A percentile compares a stretch with the other conserved stretches of the same genome.
These are phyloP conservation scores for Coniosporium uncinatum DNA, from an alignment of 2,329 filamentous ascomycete species.

Conservation along the genomic window DNA sequence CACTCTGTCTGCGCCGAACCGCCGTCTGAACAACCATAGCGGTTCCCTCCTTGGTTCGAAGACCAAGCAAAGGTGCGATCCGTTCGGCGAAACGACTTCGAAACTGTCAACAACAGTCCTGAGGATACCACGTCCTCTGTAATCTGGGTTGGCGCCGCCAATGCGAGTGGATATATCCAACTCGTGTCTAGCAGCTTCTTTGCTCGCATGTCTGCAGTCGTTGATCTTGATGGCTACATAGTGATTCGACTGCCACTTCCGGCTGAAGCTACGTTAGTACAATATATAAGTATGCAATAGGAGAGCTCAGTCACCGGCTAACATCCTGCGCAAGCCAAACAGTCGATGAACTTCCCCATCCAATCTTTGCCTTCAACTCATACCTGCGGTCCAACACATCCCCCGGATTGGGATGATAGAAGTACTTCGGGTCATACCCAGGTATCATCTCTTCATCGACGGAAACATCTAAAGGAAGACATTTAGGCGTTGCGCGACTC, in stretches of 20 bases:
- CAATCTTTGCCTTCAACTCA: constrained; percentile 2
- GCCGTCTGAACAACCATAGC: constrained; percentile 23
- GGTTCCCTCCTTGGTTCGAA: constrained; percentile 31
- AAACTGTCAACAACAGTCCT: constrained; percentile 26
- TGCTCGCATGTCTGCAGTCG: constrained; percentile 15
- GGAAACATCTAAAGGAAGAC: background rate
- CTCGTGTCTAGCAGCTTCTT: constrained; percentile 17
- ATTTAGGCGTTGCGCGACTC: too few species aligned
- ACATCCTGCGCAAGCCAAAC: constrained; percentile 36
- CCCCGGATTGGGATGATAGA: constrained; percentile 6
- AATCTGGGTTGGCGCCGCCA: constrained; percentile 17
- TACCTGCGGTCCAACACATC: constrained; percentile 4
- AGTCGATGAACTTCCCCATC: constrained; percentile 14
- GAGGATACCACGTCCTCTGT: constrained; percentile 18
- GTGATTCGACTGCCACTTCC: constrained; percentile 12
- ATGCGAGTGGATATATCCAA: constrained; percentile 25
- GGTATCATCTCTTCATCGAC: background rate
- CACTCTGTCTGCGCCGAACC: constrained; percentile 15
- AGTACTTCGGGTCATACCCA: constrained; percentile 2
- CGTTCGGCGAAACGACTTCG: constrained; percentile 18
- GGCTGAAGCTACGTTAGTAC: too few species aligned
- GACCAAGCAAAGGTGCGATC: constrained; percentile 27
- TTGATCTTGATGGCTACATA: constrained; percentile 25
- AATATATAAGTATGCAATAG: too few species aligned
- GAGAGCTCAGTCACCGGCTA: constrained; percentile 15